Evolutionary conservation across 305 asterid genomes (phyloP), one percentile per base, ranked within the genome.

Genomic region (Plantago coronopus): DNA sequence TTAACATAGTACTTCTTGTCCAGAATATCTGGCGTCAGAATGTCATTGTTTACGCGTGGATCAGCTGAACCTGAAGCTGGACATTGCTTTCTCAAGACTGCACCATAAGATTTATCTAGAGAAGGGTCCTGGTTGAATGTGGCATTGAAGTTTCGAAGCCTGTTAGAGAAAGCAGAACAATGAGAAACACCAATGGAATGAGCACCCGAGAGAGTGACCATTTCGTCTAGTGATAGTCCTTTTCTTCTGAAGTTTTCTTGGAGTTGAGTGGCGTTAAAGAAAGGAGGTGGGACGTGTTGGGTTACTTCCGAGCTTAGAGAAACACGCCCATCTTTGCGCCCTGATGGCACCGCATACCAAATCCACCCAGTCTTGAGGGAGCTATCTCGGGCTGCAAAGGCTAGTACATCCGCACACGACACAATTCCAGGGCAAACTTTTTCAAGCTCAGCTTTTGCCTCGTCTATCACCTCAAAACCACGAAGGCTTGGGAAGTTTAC

Each of bases 361-460:
- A 49, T 49, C 55, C 29, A n/a, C 1, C 55, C 55, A 19, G 23
- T 27, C 55, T 49, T 20, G 10, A 47, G 22, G 18, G 51, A 9
- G 22, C 51, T 47, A 68, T 75, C 80, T 40, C 81, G 55, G 6
- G 81, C 81, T 1, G 69, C 75, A 10, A 76, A 25, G 7, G 78
- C 73, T 55, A 74, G 9, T 54, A 76, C 63, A 61, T 81, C 82
- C 0, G 87, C 84, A 17, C 87, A 81, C 3, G 87, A 81, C 20
- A 81, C 84, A 0, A 73, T 10, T 13, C 62, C 65, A 0, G 82
- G 87, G 45, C 87, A 81, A 20, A 23, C 68, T 16, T 69, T 54
- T 65, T 81, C 87, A 7, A 81, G 70, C 2, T 72, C 77, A 25
- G 70, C 20, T 68, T 81, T 78, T 44, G 70, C 87, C 50, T 47